Conservation (phyloP, 2,329 filamentous ascomycete species). For the Fusarium burgessii region DNA sequence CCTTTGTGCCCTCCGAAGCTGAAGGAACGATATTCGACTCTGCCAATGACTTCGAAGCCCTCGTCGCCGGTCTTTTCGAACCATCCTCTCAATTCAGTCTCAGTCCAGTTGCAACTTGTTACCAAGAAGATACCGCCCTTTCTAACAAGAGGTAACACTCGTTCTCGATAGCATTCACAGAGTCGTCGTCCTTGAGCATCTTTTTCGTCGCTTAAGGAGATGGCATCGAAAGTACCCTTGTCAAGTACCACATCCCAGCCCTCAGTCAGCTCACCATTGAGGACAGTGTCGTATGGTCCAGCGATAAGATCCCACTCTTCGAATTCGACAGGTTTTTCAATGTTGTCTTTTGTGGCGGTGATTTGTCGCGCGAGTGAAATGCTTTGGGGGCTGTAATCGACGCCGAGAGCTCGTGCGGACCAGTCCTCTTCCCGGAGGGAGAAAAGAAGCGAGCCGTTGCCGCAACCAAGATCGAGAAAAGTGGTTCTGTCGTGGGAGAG, state of each 20-base stretch:
- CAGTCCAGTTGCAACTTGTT: slow-evolving; percentile 99
- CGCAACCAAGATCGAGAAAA: slow-evolving; percentile 90
- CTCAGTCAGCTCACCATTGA: slow-evolving; percentile 45
- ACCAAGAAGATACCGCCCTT: slow-evolving; percentile 81
- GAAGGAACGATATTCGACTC: slow-evolving; percentile 86
- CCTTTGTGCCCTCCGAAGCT: slow-evolving; percentile 90
- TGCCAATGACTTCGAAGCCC: slow-evolving; percentile 70
- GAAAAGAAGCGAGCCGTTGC: slow-evolving; percentile 93
- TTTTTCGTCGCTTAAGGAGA: slow-evolving; percentile 76
- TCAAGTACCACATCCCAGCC: slow-evolving; percentile 95
- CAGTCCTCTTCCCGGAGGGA: slow-evolving; percentile 76
- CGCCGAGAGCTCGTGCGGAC: slow-evolving; percentile 78
- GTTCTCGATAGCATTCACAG: slow-evolving; percentile 79
- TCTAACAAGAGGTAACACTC: slow-evolving; percentile 76
- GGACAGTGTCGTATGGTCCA: slow-evolving; percentile 53
- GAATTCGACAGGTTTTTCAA: slow-evolving; percentile 55
- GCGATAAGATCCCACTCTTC: slow-evolving; percentile 73
- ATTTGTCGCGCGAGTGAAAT: slow-evolving; percentile 79
- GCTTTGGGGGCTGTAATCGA: slow-evolving; percentile 86
- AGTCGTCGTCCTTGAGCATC: slow-evolving; percentile 68
- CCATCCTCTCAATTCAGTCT: slow-evolving; percentile 84
- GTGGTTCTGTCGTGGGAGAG: slow-evolving; percentile 56
- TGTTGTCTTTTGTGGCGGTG: slow-evolving; percentile 50
- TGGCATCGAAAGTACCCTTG: slow-evolving; percentile 97
- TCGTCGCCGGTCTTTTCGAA: slow-evolving; percentile 64